phyloP scores from a whole-genome alignment of 2,329 filamentous ascomycete genomes.

The Alternaria alternata region DNA sequence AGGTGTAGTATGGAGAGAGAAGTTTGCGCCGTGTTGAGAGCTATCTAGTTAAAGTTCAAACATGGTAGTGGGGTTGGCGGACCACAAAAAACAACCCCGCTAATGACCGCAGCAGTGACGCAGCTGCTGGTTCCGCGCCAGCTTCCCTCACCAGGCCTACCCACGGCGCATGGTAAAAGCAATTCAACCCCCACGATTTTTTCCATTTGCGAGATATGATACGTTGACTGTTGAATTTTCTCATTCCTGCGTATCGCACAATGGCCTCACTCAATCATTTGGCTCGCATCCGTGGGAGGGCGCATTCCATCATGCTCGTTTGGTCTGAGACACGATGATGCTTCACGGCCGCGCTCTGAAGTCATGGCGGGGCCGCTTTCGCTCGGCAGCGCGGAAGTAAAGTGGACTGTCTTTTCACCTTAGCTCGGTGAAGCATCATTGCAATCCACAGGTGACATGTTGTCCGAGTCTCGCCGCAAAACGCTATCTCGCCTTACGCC shows the following conservation, averaged over 20 bases:
- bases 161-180: constrained; percentile 13
- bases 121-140: constrained; percentile 9
- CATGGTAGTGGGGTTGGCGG: constrained; percentile 18
- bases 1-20: constrained; percentile 9
- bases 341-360: constrained; percentile 50
- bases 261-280: constrained; percentile 13
- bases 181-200: constrained; percentile 3
- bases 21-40: constrained; percentile 8
- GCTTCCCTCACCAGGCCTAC: constrained; percentile 7
- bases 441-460: constrained; percentile 11
- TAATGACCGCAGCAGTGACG: constrained; percentile 22
- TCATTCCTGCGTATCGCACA: no score
- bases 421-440: constrained; percentile 12
- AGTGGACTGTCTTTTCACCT: constrained; percentile 24
- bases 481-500: constrained; percentile 26
- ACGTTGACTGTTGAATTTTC: neutral
- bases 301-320: neutral
- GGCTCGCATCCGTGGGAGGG: constrained; percentile 47
- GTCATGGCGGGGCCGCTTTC: constrained; percentile 39
- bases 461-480: constrained; percentile 48
- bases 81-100: constrained; percentile 22
- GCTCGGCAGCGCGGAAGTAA: constrained; percentile 36
- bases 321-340: constrained; percentile 5
- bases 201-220: neutral
- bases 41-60: constrained; percentile 17